Evolutionary conservation across 805 yeast genomes (phyloP).

Genomic region (Kodamaea kakaduensis): DNA sequence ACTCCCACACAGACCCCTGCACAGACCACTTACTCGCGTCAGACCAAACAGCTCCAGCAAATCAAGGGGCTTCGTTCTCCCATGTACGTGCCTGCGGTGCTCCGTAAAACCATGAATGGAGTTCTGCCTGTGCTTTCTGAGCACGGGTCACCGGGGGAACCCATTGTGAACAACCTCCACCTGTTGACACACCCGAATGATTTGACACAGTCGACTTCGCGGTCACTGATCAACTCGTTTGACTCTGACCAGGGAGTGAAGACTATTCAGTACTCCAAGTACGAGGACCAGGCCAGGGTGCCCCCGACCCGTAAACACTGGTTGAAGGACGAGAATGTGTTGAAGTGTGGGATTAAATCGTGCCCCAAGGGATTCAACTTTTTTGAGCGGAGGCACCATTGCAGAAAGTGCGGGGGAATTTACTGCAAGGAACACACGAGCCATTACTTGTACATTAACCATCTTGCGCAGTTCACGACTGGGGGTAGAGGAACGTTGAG

Average conservation of each 20-base stretch:
- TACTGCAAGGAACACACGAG: constrained; percentile 68
- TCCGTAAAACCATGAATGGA: constrained; percentile 40
- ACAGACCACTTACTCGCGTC: constrained; percentile 1
- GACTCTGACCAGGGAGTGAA: constrained; percentile 29
- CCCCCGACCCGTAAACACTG: constrained; percentile 63
- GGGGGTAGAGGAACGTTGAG: constrained; percentile 65
- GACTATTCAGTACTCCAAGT: constrained; percentile 16
- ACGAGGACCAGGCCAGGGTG: constrained; percentile 18
- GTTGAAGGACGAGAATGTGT: constrained; percentile 64
- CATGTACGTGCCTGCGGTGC: constrained; percentile 85
- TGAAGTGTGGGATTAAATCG: constrained; percentile 50
- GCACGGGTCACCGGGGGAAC: constrained; percentile 9
- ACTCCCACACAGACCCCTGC: constrained; percentile 20
- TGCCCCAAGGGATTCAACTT: constrained; percentile 71
- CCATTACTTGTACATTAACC: constrained; percentile 51
- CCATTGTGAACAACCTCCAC: constrained; percentile 7
- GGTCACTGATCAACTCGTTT: constrained; percentile 27
- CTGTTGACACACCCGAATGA: constrained; percentile 6
- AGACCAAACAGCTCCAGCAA: constrained; percentile 42
- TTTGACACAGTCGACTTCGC: constrained; percentile 14
- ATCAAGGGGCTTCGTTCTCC: constrained; percentile 81
- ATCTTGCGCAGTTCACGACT: constrained; percentile 59
- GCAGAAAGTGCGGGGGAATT: constrained; percentile 80
- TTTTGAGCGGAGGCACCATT: constrained; percentile 78
- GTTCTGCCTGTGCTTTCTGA: constrained; percentile 7